phyloP scores from a whole-genome alignment of 352 stramenopile species.

The Nothophytophthora sp. region DNA sequence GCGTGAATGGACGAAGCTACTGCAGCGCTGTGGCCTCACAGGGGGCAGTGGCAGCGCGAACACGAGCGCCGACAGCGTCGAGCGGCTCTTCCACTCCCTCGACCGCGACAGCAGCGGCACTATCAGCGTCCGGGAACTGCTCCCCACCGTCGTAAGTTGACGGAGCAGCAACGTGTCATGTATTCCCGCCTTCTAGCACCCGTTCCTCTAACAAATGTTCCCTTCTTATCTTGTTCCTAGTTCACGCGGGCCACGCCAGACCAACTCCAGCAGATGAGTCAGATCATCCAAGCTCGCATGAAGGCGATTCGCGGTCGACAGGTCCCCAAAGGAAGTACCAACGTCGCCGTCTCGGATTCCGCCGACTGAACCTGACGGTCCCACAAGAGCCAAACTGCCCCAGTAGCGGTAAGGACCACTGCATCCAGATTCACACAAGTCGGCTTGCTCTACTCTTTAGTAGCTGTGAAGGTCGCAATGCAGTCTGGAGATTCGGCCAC shows the following conservation, averaged over 20 bases:
- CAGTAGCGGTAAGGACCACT: neutral
- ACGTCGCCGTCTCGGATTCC: neutral
- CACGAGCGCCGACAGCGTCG: constrained; percentile 26
- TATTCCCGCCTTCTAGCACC: constrained; percentile 7
- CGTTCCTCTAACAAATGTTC: constrained; percentile 7
- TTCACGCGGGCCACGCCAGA: constrained; percentile 52
- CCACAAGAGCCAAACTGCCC: neutral
- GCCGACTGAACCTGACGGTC: too few species aligned
- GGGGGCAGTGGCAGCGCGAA: constrained; percentile 19
- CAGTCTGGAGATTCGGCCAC: constrained; percentile 56
- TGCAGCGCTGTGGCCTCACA: constrained; percentile 25
- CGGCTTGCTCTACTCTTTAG: constrained; percentile 5
- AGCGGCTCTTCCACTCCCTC: constrained; percentile 51
- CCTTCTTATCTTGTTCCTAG: constrained; percentile 11
- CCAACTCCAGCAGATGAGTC: constrained; percentile 49
- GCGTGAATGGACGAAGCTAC: constrained; percentile 54
- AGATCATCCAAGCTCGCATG: constrained; percentile 28
- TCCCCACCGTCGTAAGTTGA: constrained; percentile 47
- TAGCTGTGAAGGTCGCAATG: constrained; percentile 37
- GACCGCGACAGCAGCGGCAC: constrained; percentile 52
- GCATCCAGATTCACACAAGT: too few species aligned
- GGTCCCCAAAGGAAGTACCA: neutral
- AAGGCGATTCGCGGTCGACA: constrained; percentile 7
- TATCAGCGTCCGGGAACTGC: constrained; percentile 50
- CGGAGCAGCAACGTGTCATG: neutral